Evolutionary conservation across 805 yeast genomes (phyloP), one percentile per base, ranked within the genome.

Genomic region (Vanderwaltozyma polyspora): DNA sequence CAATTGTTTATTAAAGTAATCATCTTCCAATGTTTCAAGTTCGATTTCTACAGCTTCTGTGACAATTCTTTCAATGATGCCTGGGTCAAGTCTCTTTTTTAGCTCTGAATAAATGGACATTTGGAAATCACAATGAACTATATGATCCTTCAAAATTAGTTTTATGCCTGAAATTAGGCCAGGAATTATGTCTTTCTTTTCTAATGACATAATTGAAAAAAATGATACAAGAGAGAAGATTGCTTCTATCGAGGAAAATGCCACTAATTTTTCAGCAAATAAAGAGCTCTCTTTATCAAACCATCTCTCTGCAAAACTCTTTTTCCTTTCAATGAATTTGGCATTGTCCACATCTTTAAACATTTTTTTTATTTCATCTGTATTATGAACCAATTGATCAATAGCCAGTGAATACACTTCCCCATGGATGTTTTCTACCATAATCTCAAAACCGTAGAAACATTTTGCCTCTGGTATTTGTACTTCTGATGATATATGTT

Each of bases 201-300:
- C 85, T 55, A 89, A 76, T 95, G 95, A 85, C 70, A 87, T 89
- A 58, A 89, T 82, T 32, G 96, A 85, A 32, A 96, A 96, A 60
- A 87, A 89, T 4, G 96, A 86, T 43, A 96, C 96, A 32, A 93
- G 78, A 72, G 87, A 85, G 76, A 87, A 89, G 43, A 87, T 83
- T 67, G 96, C 97, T 68, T 87, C 96, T 42, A 89, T 94, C 42
- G 97, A 96, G 43, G 97, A 96, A 55, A 87, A 89, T 14, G 97
- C 97, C 43, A 89, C 91, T 52, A 87, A 73, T 61, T 97, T 79
- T 71, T 87, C 96, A 50, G 76, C 95, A 51, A 83, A 87, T 46
- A 86, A 70, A 8, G 95, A 91, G 11, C 5, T 17, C 26, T 76
- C 70, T 57, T 83, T 94, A 41, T 72, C 65, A 57, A 87, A 89